phyloP scores from a whole-genome alignment of 371 early-diverging fungal genomes.

The Mortierella sp. region DNA sequence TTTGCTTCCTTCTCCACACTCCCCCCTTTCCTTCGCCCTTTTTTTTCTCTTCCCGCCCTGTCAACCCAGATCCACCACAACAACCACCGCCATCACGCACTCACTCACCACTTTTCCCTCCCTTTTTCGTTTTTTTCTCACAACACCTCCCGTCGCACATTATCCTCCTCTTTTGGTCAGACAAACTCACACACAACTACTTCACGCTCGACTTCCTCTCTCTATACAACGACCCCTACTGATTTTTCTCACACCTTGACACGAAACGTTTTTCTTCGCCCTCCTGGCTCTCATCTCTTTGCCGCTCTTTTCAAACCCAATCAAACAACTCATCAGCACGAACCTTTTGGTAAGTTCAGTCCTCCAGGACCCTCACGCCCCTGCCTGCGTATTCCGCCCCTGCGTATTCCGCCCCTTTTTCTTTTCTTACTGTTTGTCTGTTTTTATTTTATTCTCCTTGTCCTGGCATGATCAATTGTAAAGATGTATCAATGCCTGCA shows the following conservation, averaged over 20 bases:
- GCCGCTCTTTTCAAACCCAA: not conserved
- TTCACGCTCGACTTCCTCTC: not conserved
- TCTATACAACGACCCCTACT: not conserved
- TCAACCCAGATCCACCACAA: not conserved
- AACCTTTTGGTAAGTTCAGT: not conserved
- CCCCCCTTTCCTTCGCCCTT: not conserved
- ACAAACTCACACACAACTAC: not conserved
- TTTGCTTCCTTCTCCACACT: not conserved
- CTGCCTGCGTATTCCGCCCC: not conserved
- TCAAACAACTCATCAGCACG: not conserved
- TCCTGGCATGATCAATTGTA: conserved; percentile 1
- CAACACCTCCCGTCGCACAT: not conserved
- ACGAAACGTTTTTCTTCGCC: not conserved
- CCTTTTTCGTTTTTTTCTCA: not conserved
- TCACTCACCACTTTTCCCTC: conserved; percentile 10
- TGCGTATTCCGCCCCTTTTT: not conserved
- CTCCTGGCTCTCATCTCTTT: not conserved
- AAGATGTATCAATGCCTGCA: not conserved
- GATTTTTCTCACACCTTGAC: not conserved
- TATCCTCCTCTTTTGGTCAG: not conserved
- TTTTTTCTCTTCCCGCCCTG: not conserved
- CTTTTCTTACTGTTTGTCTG: not conserved
- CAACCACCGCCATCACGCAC: too few species aligned
- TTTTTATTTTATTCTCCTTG: not conserved
- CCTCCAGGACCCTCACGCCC: not conserved